phyloP scores from a whole-genome alignment of 2,329 filamentous ascomycete genomes.

The Geosmithia flava region DNA sequence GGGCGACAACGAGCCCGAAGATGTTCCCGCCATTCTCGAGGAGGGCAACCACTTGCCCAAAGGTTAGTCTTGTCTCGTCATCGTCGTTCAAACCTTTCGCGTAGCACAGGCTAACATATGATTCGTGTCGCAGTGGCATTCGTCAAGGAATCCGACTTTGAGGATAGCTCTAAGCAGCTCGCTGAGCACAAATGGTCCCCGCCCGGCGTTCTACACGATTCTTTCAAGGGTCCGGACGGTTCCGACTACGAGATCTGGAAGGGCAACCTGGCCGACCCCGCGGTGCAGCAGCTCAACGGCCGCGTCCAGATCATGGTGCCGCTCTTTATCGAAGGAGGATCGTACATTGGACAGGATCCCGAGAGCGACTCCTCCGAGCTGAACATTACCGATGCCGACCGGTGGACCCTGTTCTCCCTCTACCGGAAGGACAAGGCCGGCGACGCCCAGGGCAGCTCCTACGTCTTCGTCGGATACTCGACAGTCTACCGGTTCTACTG shows the following conservation, averaged over 20 bases:
- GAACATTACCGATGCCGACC: constrained; percentile 60
- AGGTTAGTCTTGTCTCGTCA: constrained; percentile 28
- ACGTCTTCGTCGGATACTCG: constrained; percentile 77
- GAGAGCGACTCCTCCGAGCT: constrained; percentile 45
- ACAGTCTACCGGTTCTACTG: constrained; percentile 83
- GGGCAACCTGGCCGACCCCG: constrained; percentile 57
- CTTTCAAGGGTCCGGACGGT: constrained; percentile 47
- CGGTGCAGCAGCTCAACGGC: constrained; percentile 58
- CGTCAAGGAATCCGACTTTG: constrained; percentile 47
- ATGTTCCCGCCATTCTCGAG: constrained; percentile 53
- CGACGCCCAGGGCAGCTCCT: constrained; percentile 39
- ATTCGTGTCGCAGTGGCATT: constrained; percentile 45
- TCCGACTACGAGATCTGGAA: constrained; percentile 71
- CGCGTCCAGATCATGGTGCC: constrained; percentile 76
- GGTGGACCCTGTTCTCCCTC: constrained; percentile 89
- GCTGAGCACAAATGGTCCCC: constrained; percentile 43
- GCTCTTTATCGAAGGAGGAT: constrained; percentile 90
- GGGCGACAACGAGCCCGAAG: constrained; percentile 55
- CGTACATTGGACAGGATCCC: constrained; percentile 43
- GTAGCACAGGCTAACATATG: neutral
- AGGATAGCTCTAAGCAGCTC: constrained; percentile 38
- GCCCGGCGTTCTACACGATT: constrained; percentile 59
- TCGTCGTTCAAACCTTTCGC: neutral
- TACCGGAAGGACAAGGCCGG: constrained; percentile 48
- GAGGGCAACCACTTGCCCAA: constrained; percentile 56